Percentiles rank a stretch among this genome's conserved stretches.
Evolutionary conservation across 1,284 basidiomycete species (phyloP).

Genomic region (Termitomyces sp.): DNA sequence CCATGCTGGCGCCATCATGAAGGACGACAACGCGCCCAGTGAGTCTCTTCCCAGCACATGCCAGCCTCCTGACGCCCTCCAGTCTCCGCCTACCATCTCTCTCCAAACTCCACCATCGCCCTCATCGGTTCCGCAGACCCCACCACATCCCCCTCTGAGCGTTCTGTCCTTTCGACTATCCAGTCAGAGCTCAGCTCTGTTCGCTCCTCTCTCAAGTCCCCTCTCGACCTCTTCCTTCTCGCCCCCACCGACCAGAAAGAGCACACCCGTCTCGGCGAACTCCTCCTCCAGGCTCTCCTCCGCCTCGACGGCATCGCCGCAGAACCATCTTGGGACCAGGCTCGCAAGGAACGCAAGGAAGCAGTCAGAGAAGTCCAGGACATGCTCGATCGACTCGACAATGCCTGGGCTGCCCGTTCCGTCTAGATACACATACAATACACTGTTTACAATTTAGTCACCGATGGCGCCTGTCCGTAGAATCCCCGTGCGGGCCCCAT

Average conservation of each 20-base stretch:
- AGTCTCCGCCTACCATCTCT: constrained; percentile 66
- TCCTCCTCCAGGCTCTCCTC: constrained; percentile 72
- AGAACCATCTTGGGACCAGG: constrained; percentile 66
- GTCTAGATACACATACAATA: constrained; percentile 5
- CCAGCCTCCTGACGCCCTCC: constrained; percentile 1
- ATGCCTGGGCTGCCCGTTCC: constrained; percentile 24
- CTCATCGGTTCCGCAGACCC: constrained; percentile 43
- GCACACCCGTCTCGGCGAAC: constrained; percentile 60
- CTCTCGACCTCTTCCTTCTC: constrained; percentile 50
- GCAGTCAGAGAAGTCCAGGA: constrained; percentile 56
- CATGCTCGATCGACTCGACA: constrained; percentile 37
- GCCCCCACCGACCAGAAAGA: constrained; percentile 36
- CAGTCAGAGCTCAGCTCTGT: constrained; percentile 55
- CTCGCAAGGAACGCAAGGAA: constrained; percentile 66
- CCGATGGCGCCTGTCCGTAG: constrained; percentile 18
- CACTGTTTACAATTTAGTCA: constrained; percentile 28
- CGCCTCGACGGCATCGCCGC: constrained; percentile 69
- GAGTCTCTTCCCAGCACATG: no score
- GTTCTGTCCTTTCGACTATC: constrained; percentile 50
- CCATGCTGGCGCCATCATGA: constrained; percentile 75
- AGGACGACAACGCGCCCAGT: constrained; percentile 67
- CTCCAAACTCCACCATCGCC: constrained; percentile 54
- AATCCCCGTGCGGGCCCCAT: constrained; percentile 18
- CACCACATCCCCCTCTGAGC: constrained; percentile 37
- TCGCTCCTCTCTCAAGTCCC: constrained; percentile 45